phyloP scores from a whole-genome alignment of 192 early-diverging fungal genomes.

The Coemansia sp. region DNA sequence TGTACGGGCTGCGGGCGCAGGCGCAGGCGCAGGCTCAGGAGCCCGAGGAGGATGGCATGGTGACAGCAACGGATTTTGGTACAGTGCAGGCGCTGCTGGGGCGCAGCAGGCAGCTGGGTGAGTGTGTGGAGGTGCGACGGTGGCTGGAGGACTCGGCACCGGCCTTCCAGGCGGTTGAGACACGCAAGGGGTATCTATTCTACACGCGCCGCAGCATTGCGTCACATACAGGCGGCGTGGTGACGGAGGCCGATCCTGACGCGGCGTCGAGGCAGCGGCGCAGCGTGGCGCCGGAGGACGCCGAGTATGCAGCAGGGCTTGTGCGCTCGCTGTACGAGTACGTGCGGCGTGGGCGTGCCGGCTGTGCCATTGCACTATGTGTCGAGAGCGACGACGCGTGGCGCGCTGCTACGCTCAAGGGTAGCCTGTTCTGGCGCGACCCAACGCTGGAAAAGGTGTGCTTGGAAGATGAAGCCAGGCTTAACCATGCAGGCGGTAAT shows the following conservation, averaged over 20 bases:
- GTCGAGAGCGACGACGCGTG: conserved; percentile 70
- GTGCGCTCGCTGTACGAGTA: conserved; percentile 71
- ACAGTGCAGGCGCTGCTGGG: conserved; percentile 41
- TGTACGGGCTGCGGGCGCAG: conserved; percentile 33
- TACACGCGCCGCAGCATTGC: conserved; percentile 47
- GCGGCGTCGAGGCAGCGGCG: conserved; percentile 37
- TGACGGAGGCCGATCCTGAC: conserved; percentile 43
- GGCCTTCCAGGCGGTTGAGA: conserved; percentile 45
- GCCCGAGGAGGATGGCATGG: conserved; percentile 7
- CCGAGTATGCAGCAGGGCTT: conserved; percentile 56
- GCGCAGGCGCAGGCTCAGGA: not conserved
- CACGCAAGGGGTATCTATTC: conserved; percentile 53
- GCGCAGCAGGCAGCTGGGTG: conserved; percentile 16
- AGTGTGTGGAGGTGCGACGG: conserved; percentile 42
- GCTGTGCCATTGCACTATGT: conserved; percentile 69
- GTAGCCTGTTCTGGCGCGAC: conserved; percentile 60
- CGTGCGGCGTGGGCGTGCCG: conserved; percentile 67
- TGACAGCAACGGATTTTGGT: conserved; percentile 21
- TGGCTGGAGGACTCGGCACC: conserved; percentile 53
- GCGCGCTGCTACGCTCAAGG: conserved; percentile 75
- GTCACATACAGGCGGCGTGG: conserved; percentile 14
- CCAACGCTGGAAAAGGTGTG: conserved; percentile 40
- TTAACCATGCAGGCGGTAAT: conserved; percentile 34
- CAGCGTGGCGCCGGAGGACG: conserved; percentile 28
- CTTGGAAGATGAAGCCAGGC: too few species aligned